Evolutionary conservation across 1,284 basidiomycete genomes (phyloP).

Genomic region (Leccinum fallax): DNA sequence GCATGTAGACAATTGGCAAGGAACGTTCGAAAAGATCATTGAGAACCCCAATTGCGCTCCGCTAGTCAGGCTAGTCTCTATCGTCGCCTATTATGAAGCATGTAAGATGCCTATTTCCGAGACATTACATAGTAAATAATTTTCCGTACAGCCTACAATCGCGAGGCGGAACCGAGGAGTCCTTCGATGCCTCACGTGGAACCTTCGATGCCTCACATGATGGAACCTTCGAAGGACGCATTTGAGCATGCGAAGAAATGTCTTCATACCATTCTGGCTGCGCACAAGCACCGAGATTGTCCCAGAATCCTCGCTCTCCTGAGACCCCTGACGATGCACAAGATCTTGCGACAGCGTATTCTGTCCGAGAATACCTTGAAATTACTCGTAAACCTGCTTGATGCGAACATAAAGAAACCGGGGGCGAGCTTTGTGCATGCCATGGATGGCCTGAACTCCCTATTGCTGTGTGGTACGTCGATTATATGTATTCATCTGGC

Average conservation of each 20-base stretch:
- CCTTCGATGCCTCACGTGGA: neutral
- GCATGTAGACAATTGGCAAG: conserved; percentile 12
- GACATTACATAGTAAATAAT: neutral
- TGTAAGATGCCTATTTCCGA: conserved; percentile 11
- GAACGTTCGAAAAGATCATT: conserved; percentile 15
- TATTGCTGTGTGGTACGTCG: conserved; percentile 16
- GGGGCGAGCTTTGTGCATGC: conserved; percentile 20
- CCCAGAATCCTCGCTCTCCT: conserved; percentile 29
- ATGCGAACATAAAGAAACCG: conserved; percentile 4
- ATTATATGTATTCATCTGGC: neutral
- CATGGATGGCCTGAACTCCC: conserved; percentile 26
- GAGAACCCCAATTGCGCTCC: conserved; percentile 1
- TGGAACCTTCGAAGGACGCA: neutral
- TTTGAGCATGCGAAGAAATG: conserved; percentile 13
- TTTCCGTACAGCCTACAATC: conserved; percentile 11
- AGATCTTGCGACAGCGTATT: conserved; percentile 14
- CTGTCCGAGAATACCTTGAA: conserved; percentile 18
- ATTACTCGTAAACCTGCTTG: conserved; percentile 18
- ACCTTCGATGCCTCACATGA: too few relatives aligned
- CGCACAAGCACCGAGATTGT: conserved; percentile 18
- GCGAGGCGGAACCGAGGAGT: neutral
- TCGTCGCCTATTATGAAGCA: conserved; percentile 31
- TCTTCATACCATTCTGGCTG: conserved; percentile 14
- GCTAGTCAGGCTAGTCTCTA: conserved; percentile 25
- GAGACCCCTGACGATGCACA: conserved; percentile 22